Percentiles rank a stretch among this genome's conserved stretches.
Evolutionary conservation across 352 stramenopile genomes (phyloP).

Genomic region (Hyaloperonospora arabidopsidis): DNA sequence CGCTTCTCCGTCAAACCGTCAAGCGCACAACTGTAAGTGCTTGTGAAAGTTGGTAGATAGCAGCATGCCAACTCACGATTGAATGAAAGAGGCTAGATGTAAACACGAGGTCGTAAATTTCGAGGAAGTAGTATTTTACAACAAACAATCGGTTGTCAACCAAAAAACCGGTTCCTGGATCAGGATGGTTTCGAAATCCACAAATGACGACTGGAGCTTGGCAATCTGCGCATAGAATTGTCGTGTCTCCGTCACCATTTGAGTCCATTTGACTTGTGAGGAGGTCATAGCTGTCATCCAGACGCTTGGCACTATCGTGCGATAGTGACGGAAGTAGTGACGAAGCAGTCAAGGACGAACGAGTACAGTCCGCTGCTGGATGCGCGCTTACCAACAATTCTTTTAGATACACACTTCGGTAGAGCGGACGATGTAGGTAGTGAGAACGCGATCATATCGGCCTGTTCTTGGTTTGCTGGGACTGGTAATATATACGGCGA

Average conservation of each 20-base stretch:
- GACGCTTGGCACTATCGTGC: conserved; percentile 7
- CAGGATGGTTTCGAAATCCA: neutral
- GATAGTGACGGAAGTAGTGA: neutral
- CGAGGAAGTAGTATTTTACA: too few species aligned
- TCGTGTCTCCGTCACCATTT: conserved; percentile 9
- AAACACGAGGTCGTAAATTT: too few species aligned
- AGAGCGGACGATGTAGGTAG: neutral
- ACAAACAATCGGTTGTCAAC: too few species aligned
- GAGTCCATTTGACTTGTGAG: conserved; percentile 11
- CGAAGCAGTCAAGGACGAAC: too few species aligned
- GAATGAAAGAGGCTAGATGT: too few species aligned
- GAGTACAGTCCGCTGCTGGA: too few species aligned
- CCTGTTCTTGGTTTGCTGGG: neutral
- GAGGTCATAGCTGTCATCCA: conserved; percentile 11
- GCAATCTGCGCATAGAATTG: conserved; percentile 9
- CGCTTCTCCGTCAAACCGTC: too few species aligned
- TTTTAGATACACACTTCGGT: neutral
- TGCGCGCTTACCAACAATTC: too few species aligned
- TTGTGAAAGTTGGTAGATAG: too few species aligned
- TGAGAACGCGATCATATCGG: neutral
- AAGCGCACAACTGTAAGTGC: too few species aligned
- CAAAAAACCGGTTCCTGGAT: too few species aligned
- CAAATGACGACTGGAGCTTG: conserved; percentile 1
- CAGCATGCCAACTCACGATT: too few species aligned
- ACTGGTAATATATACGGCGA: neutral